These are phyloP conservation scores for Morella rubra DNA, from an alignment of 306 rosid species.

Conservation along the genomic window DNA sequence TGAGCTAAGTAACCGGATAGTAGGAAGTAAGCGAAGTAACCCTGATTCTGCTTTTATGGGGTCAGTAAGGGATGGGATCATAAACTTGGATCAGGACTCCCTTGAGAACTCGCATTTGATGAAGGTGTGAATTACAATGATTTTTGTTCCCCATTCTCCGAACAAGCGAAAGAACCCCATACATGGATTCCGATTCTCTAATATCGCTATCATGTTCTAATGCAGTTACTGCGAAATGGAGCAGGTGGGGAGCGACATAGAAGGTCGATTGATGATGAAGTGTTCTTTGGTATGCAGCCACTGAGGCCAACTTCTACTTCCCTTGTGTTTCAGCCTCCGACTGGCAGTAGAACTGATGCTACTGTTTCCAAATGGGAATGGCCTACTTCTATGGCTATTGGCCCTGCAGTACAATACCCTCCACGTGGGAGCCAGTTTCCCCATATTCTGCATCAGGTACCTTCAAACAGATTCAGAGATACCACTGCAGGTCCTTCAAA, in stretches of 20 bases:
- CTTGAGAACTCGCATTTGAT: constrained; percentile 69
- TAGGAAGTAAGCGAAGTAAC: constrained; percentile 81
- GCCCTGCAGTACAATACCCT: constrained; percentile 64
- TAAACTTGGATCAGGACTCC: constrained; percentile 64
- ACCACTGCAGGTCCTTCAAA: constrained; percentile 62
- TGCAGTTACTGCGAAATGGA: constrained; percentile 65
- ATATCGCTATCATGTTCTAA: constrained; percentile 24
- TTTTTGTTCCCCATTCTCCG: constrained; percentile 14
- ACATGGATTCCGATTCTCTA: constrained; percentile 17
- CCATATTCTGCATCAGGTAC: constrained; percentile 59
- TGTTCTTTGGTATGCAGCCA: constrained; percentile 61
- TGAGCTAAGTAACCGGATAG: constrained; percentile 61
- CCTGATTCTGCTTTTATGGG: constrained; percentile 77
- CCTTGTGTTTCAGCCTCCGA: constrained; percentile 66
- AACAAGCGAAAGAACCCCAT: neutral
- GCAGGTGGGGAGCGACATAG: constrained; percentile 67
- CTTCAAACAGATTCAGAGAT: constrained; percentile 69
- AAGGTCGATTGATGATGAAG: constrained; percentile 72
- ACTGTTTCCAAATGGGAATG: constrained; percentile 61
- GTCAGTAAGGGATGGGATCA: constrained; percentile 65
- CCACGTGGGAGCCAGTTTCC: constrained; percentile 56
- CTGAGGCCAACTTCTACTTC: constrained; percentile 61
- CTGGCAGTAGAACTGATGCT: constrained; percentile 48
- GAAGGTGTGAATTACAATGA: constrained; percentile 53
- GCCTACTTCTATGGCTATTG: constrained; percentile 58